These are phyloP conservation scores for Acacia acuminata DNA, from an alignment of 306 rosid species.

Conservation along the genomic window DNA sequence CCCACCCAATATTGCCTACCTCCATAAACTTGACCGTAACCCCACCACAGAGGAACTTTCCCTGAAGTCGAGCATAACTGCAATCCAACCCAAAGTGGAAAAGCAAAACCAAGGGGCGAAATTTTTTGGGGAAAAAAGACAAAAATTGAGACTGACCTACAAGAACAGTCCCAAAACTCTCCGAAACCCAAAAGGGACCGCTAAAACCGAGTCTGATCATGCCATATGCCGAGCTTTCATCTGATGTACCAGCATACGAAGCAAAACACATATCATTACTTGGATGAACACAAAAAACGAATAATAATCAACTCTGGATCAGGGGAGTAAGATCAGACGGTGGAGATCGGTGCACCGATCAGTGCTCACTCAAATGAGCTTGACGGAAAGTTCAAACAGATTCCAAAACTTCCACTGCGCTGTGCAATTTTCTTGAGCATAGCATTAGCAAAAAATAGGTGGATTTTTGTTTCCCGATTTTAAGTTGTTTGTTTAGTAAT, in stretches of 20 bases:
- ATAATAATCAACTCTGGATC: constrained; percentile 21
- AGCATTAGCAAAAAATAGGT: constrained; percentile 28
- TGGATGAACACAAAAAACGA: constrained; percentile 21
- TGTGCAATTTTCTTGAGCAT: constrained; percentile 28
- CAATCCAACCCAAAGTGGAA: constrained; percentile 30
- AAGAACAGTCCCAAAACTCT: constrained; percentile 35
- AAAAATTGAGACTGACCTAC: constrained; percentile 39
- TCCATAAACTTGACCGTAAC: constrained; percentile 49
- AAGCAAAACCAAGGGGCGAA: neutral
- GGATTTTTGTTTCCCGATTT: constrained; percentile 29
- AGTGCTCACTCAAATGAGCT: constrained; percentile 38
- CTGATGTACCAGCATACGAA: constrained; percentile 41
- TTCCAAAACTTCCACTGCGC: constrained; percentile 45
- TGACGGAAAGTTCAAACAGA: constrained; percentile 52
- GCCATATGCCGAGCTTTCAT: constrained; percentile 35
- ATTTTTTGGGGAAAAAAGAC: neutral
- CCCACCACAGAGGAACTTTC: constrained; percentile 49
- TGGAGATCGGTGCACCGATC: constrained; percentile 45
- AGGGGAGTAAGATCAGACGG: constrained; percentile 24
- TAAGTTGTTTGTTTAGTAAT: neutral
- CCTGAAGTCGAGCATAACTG: constrained; percentile 81
- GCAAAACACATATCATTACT: constrained; percentile 40
- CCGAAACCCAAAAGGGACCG: constrained; percentile 46
- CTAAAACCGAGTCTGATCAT: constrained; percentile 35
- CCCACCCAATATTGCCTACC: constrained; percentile 36